Base-by-base conservation (phyloP, 192 early-diverging fungal genomes). In the Podila minutissima region DNA sequence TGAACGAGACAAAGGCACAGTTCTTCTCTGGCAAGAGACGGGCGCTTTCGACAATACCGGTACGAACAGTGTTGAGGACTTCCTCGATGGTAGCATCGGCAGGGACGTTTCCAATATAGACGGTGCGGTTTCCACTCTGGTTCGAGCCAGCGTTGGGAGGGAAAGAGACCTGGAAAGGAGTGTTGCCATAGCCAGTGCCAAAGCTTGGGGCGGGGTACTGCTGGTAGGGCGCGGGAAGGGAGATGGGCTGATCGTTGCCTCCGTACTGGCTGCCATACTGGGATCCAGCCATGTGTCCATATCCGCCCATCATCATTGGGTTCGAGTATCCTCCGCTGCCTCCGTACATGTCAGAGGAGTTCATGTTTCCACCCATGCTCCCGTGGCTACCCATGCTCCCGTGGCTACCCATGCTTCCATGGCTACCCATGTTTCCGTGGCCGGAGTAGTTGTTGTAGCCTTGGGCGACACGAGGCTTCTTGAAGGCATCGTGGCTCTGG, bases 21-120 rank as follows among this genome's bases (percentile, higher is more conserved):
- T 88, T 92, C 67, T 94, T 95, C 46, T 95, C 93, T 9, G 89
- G 86, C 15, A 96, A 66, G 35, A 93, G 85, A 61, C 92, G 91
- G 50, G 92, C 84, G 35, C 83, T 74, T 73, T 95, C 93, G 24
- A 97, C 74, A 9, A 86, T 71, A 17, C 95, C 95, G 38, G 85
- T 85, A 48, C 88, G 90, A 38, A 96, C 87, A 57, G 89, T 69
- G 76, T 95, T 92, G 48, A 95, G 75, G 13, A 97, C 82, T 12
- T 94, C 91, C 50, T 89, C 85, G 28, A 91, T 72, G 2, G 85
- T 84, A 8, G 85, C 82, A 38, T 85, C 86, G 0, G 87, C 13
- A 2, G 94, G 90, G 17, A 97, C 72, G 64, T 94, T 93, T 57
- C 95, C 95, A 41, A 97, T 72, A 75, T 96, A 97, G 15, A 97